These are phyloP conservation scores for Collariella sp. DNA, from an alignment of 495 filamentous ascomycete genomes.

Conservation along the genomic window DNA sequence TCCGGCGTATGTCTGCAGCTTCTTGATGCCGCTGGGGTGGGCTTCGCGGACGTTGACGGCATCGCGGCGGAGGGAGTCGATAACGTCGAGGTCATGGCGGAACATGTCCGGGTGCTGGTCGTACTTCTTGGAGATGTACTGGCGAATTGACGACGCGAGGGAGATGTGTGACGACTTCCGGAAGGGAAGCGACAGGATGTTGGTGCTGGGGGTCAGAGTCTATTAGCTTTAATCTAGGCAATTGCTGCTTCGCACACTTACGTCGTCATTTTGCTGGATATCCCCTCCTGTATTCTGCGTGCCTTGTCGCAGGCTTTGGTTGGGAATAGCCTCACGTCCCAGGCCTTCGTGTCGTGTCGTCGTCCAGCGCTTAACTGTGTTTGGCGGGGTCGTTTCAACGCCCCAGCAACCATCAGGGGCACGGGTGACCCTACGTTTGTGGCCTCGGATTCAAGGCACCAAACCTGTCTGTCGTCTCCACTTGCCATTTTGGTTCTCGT, in stretches of 20 bases:
- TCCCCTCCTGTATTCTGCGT: too few species aligned
- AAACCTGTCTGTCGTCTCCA: too few species aligned
- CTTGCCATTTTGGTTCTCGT: too few species aligned
- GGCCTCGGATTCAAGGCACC: too few species aligned
- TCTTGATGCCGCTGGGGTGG: constrained; percentile 80
- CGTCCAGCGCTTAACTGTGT: neutral
- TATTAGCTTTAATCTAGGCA: neutral
- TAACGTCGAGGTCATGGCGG: constrained; percentile 72
- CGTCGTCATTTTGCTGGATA: constrained; percentile 6
- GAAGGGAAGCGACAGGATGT: constrained; percentile 65
- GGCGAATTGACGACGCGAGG: constrained; percentile 73
- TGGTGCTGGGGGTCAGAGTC: constrained; percentile 18
- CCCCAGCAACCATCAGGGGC: neutral
- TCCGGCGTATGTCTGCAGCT: constrained; percentile 79
- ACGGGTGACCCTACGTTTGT: neutral
- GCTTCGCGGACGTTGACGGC: constrained; percentile 83
- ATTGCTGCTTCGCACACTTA: neutral
- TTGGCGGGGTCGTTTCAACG: neutral
- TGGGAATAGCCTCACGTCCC: neutral
- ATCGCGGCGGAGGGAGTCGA: constrained; percentile 72
- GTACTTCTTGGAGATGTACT: constrained; percentile 98
- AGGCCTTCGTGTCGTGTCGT: neutral
- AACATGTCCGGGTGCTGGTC: constrained; percentile 99
- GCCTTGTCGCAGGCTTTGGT: neutral
- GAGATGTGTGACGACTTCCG: constrained; percentile 70